A percentile compares a stretch with the other conserved stretches of the same genome.
phyloP scores from a whole-genome alignment of 305 asterid genomes.

The Fraxinus latifolia region DNA sequence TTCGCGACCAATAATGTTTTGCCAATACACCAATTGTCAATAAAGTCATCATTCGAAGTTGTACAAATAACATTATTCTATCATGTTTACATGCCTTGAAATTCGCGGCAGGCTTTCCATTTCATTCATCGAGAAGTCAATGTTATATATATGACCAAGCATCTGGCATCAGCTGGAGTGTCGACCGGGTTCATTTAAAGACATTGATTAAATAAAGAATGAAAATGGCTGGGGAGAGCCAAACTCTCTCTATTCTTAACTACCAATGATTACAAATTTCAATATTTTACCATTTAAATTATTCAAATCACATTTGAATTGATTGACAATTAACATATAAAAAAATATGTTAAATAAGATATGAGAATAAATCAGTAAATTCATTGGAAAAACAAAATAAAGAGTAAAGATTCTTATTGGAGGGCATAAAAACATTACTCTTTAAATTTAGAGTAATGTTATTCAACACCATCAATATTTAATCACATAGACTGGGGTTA shows the following conservation, averaged over 20 bases:
- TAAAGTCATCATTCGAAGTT: background rate
- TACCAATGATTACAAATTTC: background rate
- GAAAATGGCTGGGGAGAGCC: background rate
- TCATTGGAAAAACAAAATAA: background rate
- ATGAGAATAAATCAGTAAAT: background rate
- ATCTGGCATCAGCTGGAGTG: background rate
- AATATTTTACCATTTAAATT: background rate
- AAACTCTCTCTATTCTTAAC: background rate
- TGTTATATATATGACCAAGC: background rate
- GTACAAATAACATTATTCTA: background rate
- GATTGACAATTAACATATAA: background rate
- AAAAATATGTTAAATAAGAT: background rate
- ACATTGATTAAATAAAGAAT: background rate
- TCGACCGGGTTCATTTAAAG: background rate
- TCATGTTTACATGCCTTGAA: background rate
- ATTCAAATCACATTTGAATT: too few species aligned
- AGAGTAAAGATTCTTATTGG: background rate
- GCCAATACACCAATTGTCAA: background rate
- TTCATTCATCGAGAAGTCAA: background rate
- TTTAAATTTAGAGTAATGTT: too few species aligned
- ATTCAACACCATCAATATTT: background rate
- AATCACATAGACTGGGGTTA: too few species aligned
- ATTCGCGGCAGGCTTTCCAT: background rate
- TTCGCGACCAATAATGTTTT: background rate
- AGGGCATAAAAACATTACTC: background rate